Evolutionary conservation across 768 basidiomycete genomes (phyloP).

Genomic region (Lyophyllum atratum): DNA sequence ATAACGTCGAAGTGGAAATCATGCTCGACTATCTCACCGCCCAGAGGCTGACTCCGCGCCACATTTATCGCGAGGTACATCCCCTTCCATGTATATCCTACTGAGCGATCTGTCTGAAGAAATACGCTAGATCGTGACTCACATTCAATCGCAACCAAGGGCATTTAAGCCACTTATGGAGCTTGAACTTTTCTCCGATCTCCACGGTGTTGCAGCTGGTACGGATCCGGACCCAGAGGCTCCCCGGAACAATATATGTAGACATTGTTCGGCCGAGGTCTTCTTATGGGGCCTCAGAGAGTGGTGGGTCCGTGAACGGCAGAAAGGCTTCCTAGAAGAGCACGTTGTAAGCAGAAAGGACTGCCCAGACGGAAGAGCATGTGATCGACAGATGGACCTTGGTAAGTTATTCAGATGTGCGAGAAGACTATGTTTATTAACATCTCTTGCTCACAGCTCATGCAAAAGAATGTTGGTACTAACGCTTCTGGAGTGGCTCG

Average conservation of each 20-base stretch:
- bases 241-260: constrained; percentile 64
- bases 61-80: constrained; percentile 76
- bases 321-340: constrained; percentile 64
- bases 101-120: neutral
- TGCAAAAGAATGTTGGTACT: constrained; percentile 70
- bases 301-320: constrained; percentile 83
- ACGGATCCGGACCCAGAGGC: constrained; percentile 57
- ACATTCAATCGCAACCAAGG: constrained; percentile 60
- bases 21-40: constrained; percentile 79
- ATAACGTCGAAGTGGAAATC: constrained; percentile 80
- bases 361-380: constrained; percentile 64
- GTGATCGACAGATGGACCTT: constrained; percentile 64
- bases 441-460: constrained; percentile 46
- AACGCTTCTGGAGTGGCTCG: neutral
- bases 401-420: constrained; percentile 44
- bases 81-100: neutral
- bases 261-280: constrained; percentile 74
- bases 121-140: constrained; percentile 54
- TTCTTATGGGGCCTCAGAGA: constrained; percentile 75
- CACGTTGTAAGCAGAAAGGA: constrained; percentile 61
- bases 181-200: constrained; percentile 67
- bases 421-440: constrained; percentile 4
- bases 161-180: constrained; percentile 71
- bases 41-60: constrained; percentile 61
- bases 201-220: constrained; percentile 59